Conservation (phyloP, 768 basidiomycete genomes). For the Phlebiopsis flavidoalba region DNA sequence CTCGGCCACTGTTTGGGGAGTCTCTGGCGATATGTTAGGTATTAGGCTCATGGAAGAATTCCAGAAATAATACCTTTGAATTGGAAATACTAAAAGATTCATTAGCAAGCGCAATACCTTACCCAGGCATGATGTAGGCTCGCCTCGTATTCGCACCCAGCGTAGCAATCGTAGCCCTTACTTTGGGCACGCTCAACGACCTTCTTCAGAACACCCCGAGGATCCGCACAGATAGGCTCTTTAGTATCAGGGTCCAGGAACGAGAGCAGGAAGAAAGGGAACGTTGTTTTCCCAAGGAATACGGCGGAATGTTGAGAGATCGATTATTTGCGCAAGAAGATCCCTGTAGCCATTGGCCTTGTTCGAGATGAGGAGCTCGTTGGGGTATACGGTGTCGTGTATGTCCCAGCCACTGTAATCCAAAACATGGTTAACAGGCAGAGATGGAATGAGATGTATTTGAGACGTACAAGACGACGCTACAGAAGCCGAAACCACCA, state of each 20-base stretch:
- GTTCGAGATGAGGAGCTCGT: constrained; percentile 88
- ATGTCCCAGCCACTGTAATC: constrained; percentile 80
- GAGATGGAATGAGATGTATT: not conserved
- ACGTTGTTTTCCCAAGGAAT: constrained; percentile 91
- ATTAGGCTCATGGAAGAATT: not conserved
- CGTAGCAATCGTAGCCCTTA: constrained; percentile 57
- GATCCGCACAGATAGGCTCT: constrained; percentile 75
- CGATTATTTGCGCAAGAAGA: constrained; percentile 75
- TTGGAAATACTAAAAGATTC: constrained; percentile 66
- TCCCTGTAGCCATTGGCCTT: constrained; percentile 90
- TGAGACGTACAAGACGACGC: constrained; percentile 77
- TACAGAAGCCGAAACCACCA: constrained; percentile 90
- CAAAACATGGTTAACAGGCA: not conserved
- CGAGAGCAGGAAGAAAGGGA: constrained; percentile 86
- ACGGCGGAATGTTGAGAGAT: constrained; percentile 81
- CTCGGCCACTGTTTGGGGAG: constrained; percentile 63
- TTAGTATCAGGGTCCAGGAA: constrained; percentile 87
- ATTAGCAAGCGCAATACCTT: not conserved
- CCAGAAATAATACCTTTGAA: constrained; percentile 64
- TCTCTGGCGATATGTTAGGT: constrained; percentile 48
- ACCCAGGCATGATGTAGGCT: constrained; percentile 14
- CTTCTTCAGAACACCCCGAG: constrained; percentile 71
- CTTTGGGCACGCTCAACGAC: constrained; percentile 46
- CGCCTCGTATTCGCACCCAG: constrained; percentile 95
- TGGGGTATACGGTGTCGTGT: constrained; percentile 79